A percentile compares a stretch with the other conserved stretches of the same genome.
Conservation (phyloP, 1,284 basidiomycete species). For the Sphaerobolus stellatus region DNA sequence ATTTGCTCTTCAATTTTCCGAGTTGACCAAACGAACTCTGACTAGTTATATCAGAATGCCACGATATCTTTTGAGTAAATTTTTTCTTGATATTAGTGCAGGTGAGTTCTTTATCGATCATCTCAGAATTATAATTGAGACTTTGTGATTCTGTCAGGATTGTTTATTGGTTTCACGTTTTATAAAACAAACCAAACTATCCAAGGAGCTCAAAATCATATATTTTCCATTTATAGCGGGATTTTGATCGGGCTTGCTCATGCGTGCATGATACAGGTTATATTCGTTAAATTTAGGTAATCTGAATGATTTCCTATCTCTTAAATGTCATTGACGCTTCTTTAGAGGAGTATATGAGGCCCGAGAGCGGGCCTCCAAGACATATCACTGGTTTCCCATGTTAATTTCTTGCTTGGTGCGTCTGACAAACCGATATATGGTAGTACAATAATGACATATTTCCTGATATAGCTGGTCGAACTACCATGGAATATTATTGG, state of each 20-base stretch:
- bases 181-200: conserved; percentile 65
- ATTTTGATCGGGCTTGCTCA: conserved; percentile 46
- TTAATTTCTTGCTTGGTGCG: conserved; percentile 39
- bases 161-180: conserved; percentile 72
- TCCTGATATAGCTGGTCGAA: conserved; percentile 20
- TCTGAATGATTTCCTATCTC: no score
- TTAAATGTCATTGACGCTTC: conserved; percentile 35
- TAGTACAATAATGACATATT: not conserved
- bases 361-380: conserved; percentile 71
- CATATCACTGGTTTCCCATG: conserved; percentile 82
- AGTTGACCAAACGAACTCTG: conserved; percentile 53
- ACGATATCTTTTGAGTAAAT: conserved; percentile 75
- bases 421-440: conserved; percentile 23
- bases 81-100: conserved; percentile 40
- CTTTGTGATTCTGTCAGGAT: conserved; percentile 49
- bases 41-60: conserved; percentile 62
- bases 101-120: no score
- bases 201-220: conserved; percentile 79
- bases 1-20: conserved; percentile 48
- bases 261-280: conserved; percentile 53
- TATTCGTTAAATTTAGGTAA: conserved; percentile 49
- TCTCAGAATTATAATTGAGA: no score
- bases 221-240: conserved; percentile 63
- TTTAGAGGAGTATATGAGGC: conserved; percentile 59
- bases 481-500: conserved; percentile 66